phyloP scores from a whole-genome alignment of 108 stramenopile genomes.

The Discostella pseudostelligera region DNA sequence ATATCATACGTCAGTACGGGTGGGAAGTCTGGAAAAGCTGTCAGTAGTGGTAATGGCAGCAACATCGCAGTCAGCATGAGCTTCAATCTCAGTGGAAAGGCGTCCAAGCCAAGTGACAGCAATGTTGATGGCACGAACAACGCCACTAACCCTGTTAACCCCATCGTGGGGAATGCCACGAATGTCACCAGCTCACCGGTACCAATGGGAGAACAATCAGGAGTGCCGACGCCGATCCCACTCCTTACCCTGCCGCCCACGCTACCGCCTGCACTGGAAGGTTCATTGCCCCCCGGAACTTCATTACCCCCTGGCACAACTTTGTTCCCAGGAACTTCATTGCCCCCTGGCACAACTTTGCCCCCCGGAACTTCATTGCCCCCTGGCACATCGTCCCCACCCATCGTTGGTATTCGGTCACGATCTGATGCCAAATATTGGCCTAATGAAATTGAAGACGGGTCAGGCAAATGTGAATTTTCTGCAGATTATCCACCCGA shows the following conservation, averaged over 20 bases:
- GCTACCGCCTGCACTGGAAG: background rate
- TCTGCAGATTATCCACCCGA: background rate
- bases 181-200: background rate
- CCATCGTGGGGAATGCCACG: too few relatives aligned
- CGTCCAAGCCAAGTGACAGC: background rate
- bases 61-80: background rate
- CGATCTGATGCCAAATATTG: background rate
- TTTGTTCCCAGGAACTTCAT: background rate
- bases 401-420: background rate
- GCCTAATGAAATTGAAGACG: background rate
- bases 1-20: background rate
- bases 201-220: background rate
- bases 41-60: background rate
- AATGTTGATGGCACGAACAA: background rate
- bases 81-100: background rate
- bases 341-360: too few relatives aligned
- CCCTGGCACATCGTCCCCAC: too few relatives aligned
- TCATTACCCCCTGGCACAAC: too few relatives aligned
- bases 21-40: constrained; percentile 6
- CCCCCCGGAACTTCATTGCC: too few relatives aligned
- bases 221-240: background rate
- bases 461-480: background rate
- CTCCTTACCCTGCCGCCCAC: constrained; percentile 4
- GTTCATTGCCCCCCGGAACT: background rate
- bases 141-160: too few relatives aligned